Evolutionary conservation across 139 green algal genomes (phyloP).

Genomic region (Marvania coccoides): DNA sequence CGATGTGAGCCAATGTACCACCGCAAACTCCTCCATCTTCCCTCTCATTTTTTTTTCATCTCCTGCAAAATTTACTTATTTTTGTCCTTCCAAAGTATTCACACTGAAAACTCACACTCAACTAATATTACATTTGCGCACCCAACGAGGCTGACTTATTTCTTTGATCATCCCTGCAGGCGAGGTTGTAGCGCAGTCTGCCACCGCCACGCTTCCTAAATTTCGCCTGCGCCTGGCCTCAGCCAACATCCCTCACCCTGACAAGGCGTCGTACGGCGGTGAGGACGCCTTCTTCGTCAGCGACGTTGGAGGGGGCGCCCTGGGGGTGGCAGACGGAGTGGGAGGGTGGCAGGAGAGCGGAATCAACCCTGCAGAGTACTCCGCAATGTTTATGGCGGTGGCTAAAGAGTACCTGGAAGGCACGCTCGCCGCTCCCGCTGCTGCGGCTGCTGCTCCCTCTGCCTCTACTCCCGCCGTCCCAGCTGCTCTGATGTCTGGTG

Average conservation of each 20-base stretch:
- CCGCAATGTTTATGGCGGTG: conserved; percentile 61
- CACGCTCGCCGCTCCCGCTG: conserved; percentile 9
- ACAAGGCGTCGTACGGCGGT: conserved; percentile 68
- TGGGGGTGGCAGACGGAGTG: conserved; percentile 83
- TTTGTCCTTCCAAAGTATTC: no score
- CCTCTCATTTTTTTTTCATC: no score
- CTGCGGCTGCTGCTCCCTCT: not conserved
- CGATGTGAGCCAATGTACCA: no score
- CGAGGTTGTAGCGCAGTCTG: not conserved
- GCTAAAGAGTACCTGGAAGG: conserved; percentile 55
- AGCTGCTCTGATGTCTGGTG: not conserved
- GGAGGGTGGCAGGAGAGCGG: conserved; percentile 60
- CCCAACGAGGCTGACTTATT: not conserved
- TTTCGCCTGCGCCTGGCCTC: not conserved
- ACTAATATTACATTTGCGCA: no score
- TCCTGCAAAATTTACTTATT: no score
- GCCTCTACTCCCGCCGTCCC: not conserved
- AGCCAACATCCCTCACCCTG: conserved; percentile 61
- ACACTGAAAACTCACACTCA: no score
- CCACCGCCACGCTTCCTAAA: not conserved
- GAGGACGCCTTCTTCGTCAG: conserved; percentile 79
- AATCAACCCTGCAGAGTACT: conserved; percentile 68
- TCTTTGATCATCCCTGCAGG: not conserved
- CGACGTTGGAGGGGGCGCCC: conserved; percentile 15
- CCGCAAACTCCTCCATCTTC: no score